These are phyloP conservation scores for Globisporangium splendens DNA, from an alignment of 352 stramenopile genomes.

Conservation along the genomic window DNA sequence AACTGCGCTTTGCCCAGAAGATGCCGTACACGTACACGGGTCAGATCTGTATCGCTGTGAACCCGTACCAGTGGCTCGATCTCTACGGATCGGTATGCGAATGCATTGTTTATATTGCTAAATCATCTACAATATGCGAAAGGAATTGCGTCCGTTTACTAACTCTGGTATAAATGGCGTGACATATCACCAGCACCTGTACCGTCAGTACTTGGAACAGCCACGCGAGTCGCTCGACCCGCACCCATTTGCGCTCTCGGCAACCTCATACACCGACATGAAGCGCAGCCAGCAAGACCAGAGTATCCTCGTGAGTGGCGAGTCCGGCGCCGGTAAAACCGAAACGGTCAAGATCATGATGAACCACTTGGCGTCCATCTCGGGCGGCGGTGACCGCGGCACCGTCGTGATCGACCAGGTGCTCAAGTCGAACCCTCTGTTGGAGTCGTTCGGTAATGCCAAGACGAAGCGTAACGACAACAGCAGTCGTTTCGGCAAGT, in stretches of 20 bases:
- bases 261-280: slow-evolving; percentile 69
- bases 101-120: slow-evolving; percentile 2
- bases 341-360: slow-evolving; percentile 93
- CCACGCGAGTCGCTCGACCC: slow-evolving; percentile 63
- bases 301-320: slow-evolving; percentile 83
- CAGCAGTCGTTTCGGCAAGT: slow-evolving; percentile 95
- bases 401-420: slow-evolving; percentile 87
- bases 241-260: slow-evolving; percentile 66
- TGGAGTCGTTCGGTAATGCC: slow-evolving; percentile 98
- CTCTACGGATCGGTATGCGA: slow-evolving; percentile 54
- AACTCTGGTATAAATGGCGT: too few species aligned
- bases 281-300: slow-evolving; percentile 54
- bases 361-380: slow-evolving; percentile 80
- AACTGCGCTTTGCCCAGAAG: slow-evolving; percentile 62
- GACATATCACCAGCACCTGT: slow-evolving; percentile 30
- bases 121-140: too few species aligned
- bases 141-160: too few species aligned
- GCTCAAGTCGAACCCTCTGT: slow-evolving; percentile 95
- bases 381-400: slow-evolving; percentile 19
- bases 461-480: slow-evolving; percentile 97
- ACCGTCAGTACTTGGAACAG: slow-evolving; percentile 56
- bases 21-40: slow-evolving; percentile 95
- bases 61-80: slow-evolving; percentile 93
- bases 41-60: slow-evolving; percentile 95
- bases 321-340: slow-evolving; percentile 90